Evolutionary conservation across 805 yeast species (phyloP).

Genomic region (Nadsonia fulvescens): DNA sequence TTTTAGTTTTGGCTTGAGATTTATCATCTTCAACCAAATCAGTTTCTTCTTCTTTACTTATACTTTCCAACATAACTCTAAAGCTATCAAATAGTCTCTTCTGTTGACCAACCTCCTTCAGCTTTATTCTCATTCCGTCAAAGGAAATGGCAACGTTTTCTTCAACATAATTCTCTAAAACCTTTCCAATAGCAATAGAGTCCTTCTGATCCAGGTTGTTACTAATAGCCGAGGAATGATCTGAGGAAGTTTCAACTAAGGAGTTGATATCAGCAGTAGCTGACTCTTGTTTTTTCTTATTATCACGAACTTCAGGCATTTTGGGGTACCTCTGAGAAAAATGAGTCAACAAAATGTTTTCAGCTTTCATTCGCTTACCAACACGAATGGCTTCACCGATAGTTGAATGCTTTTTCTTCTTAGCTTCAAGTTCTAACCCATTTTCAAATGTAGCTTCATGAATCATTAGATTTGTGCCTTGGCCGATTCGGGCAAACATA

Average conservation of each 20-base stretch:
- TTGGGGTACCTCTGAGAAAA: conserved; percentile 79
- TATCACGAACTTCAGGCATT: conserved; percentile 20
- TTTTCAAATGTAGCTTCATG: conserved; percentile 92
- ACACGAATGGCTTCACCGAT: conserved; percentile 69
- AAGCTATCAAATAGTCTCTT: background rate
- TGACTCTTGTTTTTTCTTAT: no score
- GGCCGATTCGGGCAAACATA: conserved; percentile 47
- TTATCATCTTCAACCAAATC: background rate
- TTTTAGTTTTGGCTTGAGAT: no score
- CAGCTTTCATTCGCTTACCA: conserved; percentile 52
- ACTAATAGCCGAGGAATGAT: no score
- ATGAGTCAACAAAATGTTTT: conserved; percentile 64
- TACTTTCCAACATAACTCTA: background rate
- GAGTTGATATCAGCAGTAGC: no score
- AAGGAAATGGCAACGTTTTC: conserved; percentile 5
- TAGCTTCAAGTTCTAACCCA: conserved; percentile 58
- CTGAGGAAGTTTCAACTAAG: no score
- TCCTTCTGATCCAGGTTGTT: no score
- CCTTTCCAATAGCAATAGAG: no score
- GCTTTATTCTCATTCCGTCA: conserved; percentile 4
- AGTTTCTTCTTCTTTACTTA: background rate
- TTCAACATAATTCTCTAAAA: background rate
- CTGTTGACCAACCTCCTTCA: conserved; percentile 2
- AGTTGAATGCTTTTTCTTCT: conserved; percentile 70
- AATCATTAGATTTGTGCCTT: conserved; percentile 49